Conservation (phyloP, 208 protist species). For the Trypanosoma avium region DNA sequence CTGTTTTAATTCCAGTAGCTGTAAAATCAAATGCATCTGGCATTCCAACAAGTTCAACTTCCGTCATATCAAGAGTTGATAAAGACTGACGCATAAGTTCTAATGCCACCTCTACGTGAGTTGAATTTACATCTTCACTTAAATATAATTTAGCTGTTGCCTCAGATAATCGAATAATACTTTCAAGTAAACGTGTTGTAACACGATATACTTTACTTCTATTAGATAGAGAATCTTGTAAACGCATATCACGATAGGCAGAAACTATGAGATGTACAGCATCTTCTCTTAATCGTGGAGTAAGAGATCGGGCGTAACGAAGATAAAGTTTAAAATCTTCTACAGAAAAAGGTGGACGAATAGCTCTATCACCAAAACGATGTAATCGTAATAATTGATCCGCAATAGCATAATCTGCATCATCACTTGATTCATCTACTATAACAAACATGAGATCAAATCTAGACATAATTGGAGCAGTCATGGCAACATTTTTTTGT, state of each 20-base stretch:
- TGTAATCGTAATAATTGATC: slow-evolving; percentile 96
- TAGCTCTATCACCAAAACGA: slow-evolving; percentile 77
- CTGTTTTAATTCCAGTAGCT: slow-evolving; percentile 28
- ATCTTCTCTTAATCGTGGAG: slow-evolving; percentile 86
- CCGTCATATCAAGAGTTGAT: slow-evolving; percentile 87
- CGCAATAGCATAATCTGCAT: slow-evolving; percentile 97
- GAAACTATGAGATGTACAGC: slow-evolving; percentile 84
- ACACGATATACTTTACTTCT: slow-evolving; percentile 95
- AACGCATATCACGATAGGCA: slow-evolving; percentile 92
- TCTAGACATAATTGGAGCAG: slow-evolving; percentile 98
- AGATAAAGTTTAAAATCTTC: slow-evolving; percentile 94
- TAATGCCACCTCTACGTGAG: slow-evolving; percentile 82
- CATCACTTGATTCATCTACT: slow-evolving; percentile 96
- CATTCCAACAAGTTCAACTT: slow-evolving; percentile 76
- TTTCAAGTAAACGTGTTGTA: slow-evolving; percentile 99
- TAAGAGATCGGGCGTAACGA: slow-evolving; percentile 88
- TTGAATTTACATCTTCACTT: slow-evolving; percentile 83
- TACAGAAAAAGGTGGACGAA: slow-evolving; percentile 67
- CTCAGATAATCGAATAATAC: slow-evolving; percentile 98
- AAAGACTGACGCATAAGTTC: slow-evolving; percentile 91
- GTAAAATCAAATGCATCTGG: slow-evolving; percentile 20
- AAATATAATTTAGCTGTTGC: slow-evolving; percentile 96
- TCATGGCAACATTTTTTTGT: slow-evolving; percentile 94
- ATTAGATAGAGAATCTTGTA: slow-evolving; percentile 89
- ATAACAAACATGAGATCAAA: slow-evolving; percentile 99